Evolutionary conservation across 768 basidiomycete genomes (phyloP).

Genomic region (Pleurotus cornucopiae): DNA sequence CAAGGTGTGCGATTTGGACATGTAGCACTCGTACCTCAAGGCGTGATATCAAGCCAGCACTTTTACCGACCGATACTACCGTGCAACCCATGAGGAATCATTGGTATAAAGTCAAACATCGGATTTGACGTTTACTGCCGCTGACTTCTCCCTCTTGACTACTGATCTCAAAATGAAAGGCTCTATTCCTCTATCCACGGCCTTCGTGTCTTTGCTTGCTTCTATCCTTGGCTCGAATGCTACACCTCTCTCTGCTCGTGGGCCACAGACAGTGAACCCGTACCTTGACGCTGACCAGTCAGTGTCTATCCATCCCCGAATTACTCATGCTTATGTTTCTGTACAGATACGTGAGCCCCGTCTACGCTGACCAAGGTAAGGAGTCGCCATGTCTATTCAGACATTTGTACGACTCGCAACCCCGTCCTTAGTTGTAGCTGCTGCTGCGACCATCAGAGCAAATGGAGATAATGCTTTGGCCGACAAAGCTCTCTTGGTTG

Average conservation of each 20-base stretch:
- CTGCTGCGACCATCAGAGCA: not conserved
- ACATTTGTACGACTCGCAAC: no score
- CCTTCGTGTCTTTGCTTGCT: not conserved
- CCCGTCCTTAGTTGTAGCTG: not conserved
- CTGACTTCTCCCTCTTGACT: no score
- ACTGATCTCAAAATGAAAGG: not conserved
- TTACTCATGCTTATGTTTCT: not conserved
- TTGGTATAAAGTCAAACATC: no score
- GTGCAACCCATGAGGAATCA: no score
- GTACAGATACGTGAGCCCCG: slow-evolving; percentile 3
- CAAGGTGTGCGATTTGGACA: no score
- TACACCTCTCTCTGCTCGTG: not conserved
- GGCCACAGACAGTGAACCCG: slow-evolving; percentile 1
- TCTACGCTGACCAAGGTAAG: slow-evolving; percentile 1
- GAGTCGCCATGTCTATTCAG: no score
- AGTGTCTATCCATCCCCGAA: not conserved
- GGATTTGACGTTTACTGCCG: no score
- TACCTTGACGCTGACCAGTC: slow-evolving; percentile 5
- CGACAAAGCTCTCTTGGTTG: slow-evolving; percentile 4
- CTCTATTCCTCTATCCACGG: not conserved
- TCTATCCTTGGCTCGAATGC: slow-evolving; percentile 1
- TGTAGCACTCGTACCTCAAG: no score
- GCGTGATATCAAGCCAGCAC: no score
- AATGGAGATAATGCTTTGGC: not conserved
- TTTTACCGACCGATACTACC: no score